Evolutionary conservation across 352 stramenopile genomes (phyloP), one percentile per base, ranked within the genome.

Genomic region (Phytopythium cucurbitacearum): DNA sequence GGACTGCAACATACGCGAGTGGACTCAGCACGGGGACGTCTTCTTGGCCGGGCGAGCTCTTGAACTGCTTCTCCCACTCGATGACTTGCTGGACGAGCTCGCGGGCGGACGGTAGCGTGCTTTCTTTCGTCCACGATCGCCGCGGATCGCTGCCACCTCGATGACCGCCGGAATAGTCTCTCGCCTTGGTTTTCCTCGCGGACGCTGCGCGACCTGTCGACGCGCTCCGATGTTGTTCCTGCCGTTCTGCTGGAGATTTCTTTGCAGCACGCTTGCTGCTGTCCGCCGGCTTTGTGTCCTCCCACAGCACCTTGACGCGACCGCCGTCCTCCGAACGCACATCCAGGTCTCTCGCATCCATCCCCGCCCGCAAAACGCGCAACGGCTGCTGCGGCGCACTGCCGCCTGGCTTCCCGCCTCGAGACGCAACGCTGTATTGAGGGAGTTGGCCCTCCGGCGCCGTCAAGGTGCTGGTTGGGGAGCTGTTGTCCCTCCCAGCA

Each of bases 11-110:
- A 40, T 13, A 45, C 48, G 47, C 13, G 3, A 45, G 47, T 1
- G 36, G 33, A 5, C 12, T 10, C 15, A 16, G 15, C 35, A 16
- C 36, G 36, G 34, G 40, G 4, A 11, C 37, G 33, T 35, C 37
- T 15, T 28, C 13, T 48, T 38, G 34, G 33, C n/a, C 16, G 8
- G 8, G 35, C 28, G 32, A 3, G 7, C 15, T 41, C 56, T 65
- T 71, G n/a, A 71, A 38, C 56, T 15, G 38, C 37, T 57, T 59
- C 34, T 72, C 64, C 36, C 52, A 68, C 15, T 38, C 39, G 5
- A 42, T n/a, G 6, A 72, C n/a, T 3, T 56, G 51, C 39, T 63
- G 60, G 5, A 60, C 9, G 16, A 68, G 53, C 40, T 57, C 45
- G 8, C 57, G 47, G 28, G 47, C 52, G 7, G 47, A 34, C 47